A percentile compares a stretch with the other conserved stretches of the same genome.
Conservation (phyloP, 345 rosid genomes). For the Microcos paniculata region DNA sequence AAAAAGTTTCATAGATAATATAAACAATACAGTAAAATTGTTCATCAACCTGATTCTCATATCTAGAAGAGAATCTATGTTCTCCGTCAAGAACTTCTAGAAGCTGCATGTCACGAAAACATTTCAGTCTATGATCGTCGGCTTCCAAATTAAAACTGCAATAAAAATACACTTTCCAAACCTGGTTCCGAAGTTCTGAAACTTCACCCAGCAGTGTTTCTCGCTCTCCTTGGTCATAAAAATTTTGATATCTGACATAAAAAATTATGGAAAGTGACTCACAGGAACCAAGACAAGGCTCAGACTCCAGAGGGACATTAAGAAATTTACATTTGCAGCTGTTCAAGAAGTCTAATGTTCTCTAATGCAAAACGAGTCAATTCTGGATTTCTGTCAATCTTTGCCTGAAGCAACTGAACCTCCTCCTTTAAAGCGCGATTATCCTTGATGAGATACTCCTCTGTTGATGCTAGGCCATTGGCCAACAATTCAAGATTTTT, state of each 20-base stretch:
- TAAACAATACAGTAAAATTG: constrained; percentile 10
- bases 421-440: constrained; percentile 61
- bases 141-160: not conserved
- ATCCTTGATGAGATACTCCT: constrained; percentile 58
- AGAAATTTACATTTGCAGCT: constrained; percentile 61
- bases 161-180: constrained; percentile 25
- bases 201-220: constrained; percentile 62
- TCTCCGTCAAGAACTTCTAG: constrained; percentile 49
- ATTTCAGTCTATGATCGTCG: not conserved
- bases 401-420: constrained; percentile 57
- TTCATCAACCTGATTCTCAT: constrained; percentile 40
- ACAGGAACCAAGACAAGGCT: constrained; percentile 1
- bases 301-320: constrained; percentile 11
- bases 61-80: constrained; percentile 24
- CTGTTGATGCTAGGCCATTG: constrained; percentile 47
- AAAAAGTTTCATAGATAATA: constrained; percentile 21
- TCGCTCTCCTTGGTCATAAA: constrained; percentile 71
- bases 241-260: constrained; percentile 60
- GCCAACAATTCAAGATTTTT: constrained; percentile 53
- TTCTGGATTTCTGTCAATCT: constrained; percentile 59
- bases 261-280: constrained; percentile 16
- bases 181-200: constrained; percentile 77
- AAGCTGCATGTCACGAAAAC: constrained; percentile 42
- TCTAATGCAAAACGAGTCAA: constrained; percentile 56
- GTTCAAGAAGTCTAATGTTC: constrained; percentile 65